These are phyloP conservation scores for Aureobasidium melanogenum DNA, from an alignment of 2,329 filamentous ascomycete genomes.

Conservation along the genomic window DNA sequence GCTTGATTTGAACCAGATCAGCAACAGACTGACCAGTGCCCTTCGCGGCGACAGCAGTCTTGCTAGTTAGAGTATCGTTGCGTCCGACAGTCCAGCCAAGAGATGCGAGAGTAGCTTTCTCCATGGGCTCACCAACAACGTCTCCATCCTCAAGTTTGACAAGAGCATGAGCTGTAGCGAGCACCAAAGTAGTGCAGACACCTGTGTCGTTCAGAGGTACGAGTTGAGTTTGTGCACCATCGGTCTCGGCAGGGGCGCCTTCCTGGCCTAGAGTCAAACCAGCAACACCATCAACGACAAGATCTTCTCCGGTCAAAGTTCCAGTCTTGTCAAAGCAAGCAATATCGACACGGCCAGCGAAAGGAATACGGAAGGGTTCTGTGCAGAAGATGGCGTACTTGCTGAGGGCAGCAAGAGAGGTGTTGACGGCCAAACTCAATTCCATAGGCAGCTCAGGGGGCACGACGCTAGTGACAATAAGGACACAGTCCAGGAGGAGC, in stretches of 20 bases:
- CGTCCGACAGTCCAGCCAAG: slow-evolving; percentile 89
- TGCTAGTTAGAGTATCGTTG: slow-evolving; percentile 74
- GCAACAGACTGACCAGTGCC: slow-evolving; percentile 38
- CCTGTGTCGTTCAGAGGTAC: slow-evolving; percentile 60
- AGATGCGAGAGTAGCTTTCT: slow-evolving; percentile 84
- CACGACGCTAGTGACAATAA: slow-evolving; percentile 96
- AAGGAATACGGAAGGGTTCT: slow-evolving; percentile 96
- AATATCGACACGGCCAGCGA: slow-evolving; percentile 86
- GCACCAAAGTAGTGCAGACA: slow-evolving; percentile 79
- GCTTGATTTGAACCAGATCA: slow-evolving; percentile 86
- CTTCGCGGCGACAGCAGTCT: slow-evolving; percentile 41
- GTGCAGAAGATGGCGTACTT: slow-evolving; percentile 98
- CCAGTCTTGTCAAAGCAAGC: slow-evolving; percentile 99
- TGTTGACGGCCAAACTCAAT: slow-evolving; percentile 93
- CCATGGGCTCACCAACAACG: slow-evolving; percentile 96
- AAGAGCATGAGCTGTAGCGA: slow-evolving; percentile 89
- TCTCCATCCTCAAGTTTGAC: slow-evolving; percentile 96
- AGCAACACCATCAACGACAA: slow-evolving; percentile 94
- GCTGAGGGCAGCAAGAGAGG: slow-evolving; percentile 85
- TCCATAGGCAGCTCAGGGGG: slow-evolving; percentile 99
- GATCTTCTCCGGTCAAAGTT: slow-evolving; percentile 88
- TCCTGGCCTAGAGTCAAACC: slow-evolving; percentile 67
- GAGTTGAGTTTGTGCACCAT: slow-evolving; percentile 77
- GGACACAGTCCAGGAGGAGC: slow-evolving; percentile 89
- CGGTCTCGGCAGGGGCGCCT: slow-evolving; percentile 56